Evolutionary conservation across 148 eudicot species (phyloP), one percentile per base, ranked within the genome.

Genomic region (Camellia japonica): DNA sequence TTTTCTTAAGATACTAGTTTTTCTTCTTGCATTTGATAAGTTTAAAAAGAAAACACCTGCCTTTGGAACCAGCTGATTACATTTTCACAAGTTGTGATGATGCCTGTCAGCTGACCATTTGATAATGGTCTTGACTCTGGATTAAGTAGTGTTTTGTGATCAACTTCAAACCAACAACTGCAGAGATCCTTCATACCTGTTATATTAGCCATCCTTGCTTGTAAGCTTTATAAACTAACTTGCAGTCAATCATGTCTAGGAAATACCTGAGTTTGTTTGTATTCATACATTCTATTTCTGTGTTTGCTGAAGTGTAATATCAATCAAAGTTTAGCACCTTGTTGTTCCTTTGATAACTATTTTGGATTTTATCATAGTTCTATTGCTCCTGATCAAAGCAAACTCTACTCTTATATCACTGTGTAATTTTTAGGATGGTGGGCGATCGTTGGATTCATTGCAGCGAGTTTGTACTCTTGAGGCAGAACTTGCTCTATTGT

Each of bases 401-500:
- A 55, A 55, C 14, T 55, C 13, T 13, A 55, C 14, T 55, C 16
- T 55, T 55, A 55, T 0, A 55, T 15, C 7, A 12, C 44, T 71
- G 49, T 71, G 49, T 68, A 23, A 56, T 43, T 80, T 51, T 54
- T 74, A 96, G 99, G 94, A 91, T 83, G 91, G 90, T 75, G 89
- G 93, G 68, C 89, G 83, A 71, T 89, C 97, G 59, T 81, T 93
- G 83, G 97, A 92, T 84, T 84, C 91, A 41, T 81, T 92, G 90
- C 97, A 95, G 86, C 90, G 93, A 82, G 86, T 94, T 58, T 93
- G 92, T 76, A 89, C 93, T 13, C 98, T 93, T 82, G 97, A 96
- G 87, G 99, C 99, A 58, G 93, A 92, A 86, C 93, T 96, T 79
- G 88, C 99, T 84, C 81, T 96, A 78, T 79, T 96, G 56, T 86